phyloP scores from a whole-genome alignment of 2,329 filamentous ascomycete genomes.

The Beauveria caledonica region DNA sequence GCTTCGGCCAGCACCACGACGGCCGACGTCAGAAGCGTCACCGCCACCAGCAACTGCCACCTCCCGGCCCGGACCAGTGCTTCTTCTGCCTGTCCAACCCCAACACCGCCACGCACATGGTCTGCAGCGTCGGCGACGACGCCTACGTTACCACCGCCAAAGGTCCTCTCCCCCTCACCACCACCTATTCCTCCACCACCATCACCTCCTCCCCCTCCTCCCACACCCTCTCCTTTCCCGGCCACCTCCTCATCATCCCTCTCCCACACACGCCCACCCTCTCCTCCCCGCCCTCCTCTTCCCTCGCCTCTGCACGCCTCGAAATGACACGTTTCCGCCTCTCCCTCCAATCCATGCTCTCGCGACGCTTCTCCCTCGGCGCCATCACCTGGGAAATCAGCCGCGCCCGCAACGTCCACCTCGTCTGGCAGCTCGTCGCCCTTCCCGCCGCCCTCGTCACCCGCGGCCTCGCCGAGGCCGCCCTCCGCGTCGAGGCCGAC shows the following conservation, averaged over 20 bases:
- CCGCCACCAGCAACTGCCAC: constrained; percentile 41
- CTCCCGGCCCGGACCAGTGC: constrained; percentile 68
- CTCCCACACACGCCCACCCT: constrained; percentile 74
- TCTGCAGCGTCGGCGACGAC: constrained; percentile 81
- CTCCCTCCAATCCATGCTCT: constrained; percentile 72
- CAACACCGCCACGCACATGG: constrained; percentile 75
- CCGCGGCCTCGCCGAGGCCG: constrained; percentile 73
- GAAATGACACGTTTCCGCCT: constrained; percentile 82
- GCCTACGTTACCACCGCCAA: constrained; percentile 87
- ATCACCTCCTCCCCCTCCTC: constrained; percentile 59
- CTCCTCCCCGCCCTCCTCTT: constrained; percentile 50
- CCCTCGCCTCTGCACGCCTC: constrained; percentile 50
- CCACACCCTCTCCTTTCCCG: constrained; percentile 63
- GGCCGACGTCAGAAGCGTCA: constrained; percentile 38
- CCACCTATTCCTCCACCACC: constrained; percentile 56
- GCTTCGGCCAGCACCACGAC: constrained; percentile 42
- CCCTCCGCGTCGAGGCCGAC: constrained; percentile 81
- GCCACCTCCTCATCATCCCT: constrained; percentile 87
- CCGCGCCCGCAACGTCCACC: constrained; percentile 70
- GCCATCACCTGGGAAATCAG: constrained; percentile 90
- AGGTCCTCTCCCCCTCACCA: constrained; percentile 67
- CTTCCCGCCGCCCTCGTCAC: constrained; percentile 59
- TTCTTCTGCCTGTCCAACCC: constrained; percentile 95
- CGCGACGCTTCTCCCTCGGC: constrained; percentile 54
- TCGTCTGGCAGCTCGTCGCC: constrained; percentile 90